Percentiles rank a stretch among this genome's conserved stretches.
Conservation (phyloP, 2,329 filamentous ascomycete genomes). For the Didymella lethalis region DNA sequence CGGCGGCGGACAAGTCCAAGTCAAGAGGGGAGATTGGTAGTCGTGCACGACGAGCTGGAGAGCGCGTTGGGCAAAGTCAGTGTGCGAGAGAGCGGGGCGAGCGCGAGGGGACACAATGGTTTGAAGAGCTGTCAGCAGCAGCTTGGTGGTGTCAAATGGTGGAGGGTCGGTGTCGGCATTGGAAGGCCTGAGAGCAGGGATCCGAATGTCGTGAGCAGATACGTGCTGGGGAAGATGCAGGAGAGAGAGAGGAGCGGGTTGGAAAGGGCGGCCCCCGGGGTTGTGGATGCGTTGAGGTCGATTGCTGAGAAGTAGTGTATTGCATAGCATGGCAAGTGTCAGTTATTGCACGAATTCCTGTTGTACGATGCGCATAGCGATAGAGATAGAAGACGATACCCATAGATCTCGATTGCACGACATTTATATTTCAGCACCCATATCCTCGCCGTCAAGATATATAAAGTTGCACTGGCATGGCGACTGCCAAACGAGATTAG, state of each 20-base stretch:
- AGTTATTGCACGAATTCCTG: no score
- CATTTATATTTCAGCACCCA: no score
- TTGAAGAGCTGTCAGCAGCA: conserved; percentile 52
- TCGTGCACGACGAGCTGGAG: conserved; percentile 92
- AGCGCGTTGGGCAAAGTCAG: conserved; percentile 71
- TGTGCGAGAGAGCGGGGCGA: conserved; percentile 65
- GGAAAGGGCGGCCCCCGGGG: conserved; percentile 57
- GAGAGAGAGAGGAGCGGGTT: conserved; percentile 52
- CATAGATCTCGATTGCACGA: no score
- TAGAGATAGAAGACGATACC: no score
- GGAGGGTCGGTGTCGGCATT: conserved; percentile 82
- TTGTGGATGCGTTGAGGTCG: conserved; percentile 62
- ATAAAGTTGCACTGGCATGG: no score
- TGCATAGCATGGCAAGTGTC: no score
- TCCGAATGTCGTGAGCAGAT: conserved; percentile 71
- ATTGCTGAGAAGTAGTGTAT: conserved; percentile 53
- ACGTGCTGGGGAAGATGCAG: conserved; percentile 77
- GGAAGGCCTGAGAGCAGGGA: conserved; percentile 79
- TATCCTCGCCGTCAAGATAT: no score
- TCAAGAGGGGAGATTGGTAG: conserved; percentile 64
- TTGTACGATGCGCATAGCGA: no score
- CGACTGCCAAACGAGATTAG: no score
- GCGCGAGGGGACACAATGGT: conserved; percentile 56
- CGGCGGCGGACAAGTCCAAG: conserved; percentile 14
- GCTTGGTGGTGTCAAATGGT: conserved; percentile 51